Conservation (phyloP, 306 rosid genomes). For the Acacia confusa region DNA sequence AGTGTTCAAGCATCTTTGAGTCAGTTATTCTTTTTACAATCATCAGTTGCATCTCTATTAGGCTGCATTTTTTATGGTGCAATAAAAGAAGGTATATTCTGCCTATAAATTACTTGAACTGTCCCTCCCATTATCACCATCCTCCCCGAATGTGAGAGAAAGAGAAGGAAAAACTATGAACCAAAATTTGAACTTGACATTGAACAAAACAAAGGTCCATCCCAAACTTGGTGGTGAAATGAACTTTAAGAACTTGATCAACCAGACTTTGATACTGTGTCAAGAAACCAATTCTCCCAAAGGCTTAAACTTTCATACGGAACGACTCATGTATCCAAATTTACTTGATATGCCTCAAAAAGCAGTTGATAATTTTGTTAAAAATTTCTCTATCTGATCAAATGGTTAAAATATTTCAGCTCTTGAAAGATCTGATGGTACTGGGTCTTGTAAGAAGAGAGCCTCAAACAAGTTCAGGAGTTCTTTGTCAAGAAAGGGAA, state of each 20-base stretch:
- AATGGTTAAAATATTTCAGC: conserved; percentile 28
- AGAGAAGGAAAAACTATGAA: not conserved
- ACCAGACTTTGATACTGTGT: not conserved
- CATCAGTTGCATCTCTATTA: not conserved
- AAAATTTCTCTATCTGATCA: not conserved
- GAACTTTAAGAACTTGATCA: not conserved
- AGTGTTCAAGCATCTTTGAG: not conserved
- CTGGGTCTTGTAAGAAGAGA: conserved; percentile 57
- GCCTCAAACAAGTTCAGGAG: conserved; percentile 64
- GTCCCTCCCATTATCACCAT: not conserved
- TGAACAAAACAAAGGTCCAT: not conserved
- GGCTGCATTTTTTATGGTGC: not conserved
- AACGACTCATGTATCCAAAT: not conserved
- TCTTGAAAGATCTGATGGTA: conserved; percentile 51
- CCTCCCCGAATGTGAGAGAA: not conserved
- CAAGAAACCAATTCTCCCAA: not conserved
- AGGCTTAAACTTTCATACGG: too few relatives aligned
- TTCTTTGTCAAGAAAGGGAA: conserved; percentile 57
- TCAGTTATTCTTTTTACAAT: not conserved
- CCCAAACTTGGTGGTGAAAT: not conserved
- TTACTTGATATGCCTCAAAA: not conserved
- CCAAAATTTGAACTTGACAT: not conserved
- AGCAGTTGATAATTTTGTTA: not conserved
- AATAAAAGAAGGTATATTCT: not conserved
- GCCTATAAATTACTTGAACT: not conserved